Evolutionary conservation across 106 monocot genomes (phyloP).

Genomic region (Cymbidium sinense): DNA sequence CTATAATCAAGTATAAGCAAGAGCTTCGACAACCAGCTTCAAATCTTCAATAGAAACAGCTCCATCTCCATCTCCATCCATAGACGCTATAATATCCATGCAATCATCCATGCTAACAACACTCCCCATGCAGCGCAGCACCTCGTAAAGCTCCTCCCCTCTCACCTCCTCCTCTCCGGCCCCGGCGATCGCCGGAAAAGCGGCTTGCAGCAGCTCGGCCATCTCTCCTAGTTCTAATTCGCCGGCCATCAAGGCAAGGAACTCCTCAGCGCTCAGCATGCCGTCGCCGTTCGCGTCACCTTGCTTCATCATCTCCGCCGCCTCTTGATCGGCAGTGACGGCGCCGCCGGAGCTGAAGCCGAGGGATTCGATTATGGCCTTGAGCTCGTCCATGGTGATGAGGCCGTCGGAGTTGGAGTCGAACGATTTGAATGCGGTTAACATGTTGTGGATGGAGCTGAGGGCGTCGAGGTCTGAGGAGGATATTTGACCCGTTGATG

Average conservation of each 20-base stretch:
- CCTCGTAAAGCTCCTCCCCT: conserved; percentile 33
- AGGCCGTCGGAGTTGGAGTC: conserved; percentile 47
- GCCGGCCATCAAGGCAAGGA: not conserved
- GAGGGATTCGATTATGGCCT: conserved; percentile 40
- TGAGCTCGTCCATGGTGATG: conserved; percentile 35
- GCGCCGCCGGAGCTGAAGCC: conserved; percentile 16
- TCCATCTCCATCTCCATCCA: conserved; percentile 52
- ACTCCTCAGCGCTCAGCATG: conserved; percentile 18
- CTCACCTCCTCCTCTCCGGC: conserved; percentile 9
- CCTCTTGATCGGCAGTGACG: conserved; percentile 3
- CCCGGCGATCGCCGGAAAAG: not conserved
- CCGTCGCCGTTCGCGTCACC: conserved; percentile 23
- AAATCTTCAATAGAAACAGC: conserved; percentile 34
- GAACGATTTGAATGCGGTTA: conserved; percentile 50
- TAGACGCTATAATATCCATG: conserved; percentile 30
- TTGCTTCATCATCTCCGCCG: conserved; percentile 25
- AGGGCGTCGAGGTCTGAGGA: conserved; percentile 24
- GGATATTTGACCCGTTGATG: conserved; percentile 3
- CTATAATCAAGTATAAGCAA: not conserved
- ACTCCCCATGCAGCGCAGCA: conserved; percentile 12
- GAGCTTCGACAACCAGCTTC: conserved; percentile 24
- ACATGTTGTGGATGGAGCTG: conserved; percentile 27
- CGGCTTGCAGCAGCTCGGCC: not conserved
- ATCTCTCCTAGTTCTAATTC: not conserved
- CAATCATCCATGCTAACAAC: conserved; percentile 31